Percentiles rank a stretch among this genome's conserved stretches.
phyloP scores from a whole-genome alignment of 2,329 filamentous ascomycete species.

The Neopestalotiopsis sp. region DNA sequence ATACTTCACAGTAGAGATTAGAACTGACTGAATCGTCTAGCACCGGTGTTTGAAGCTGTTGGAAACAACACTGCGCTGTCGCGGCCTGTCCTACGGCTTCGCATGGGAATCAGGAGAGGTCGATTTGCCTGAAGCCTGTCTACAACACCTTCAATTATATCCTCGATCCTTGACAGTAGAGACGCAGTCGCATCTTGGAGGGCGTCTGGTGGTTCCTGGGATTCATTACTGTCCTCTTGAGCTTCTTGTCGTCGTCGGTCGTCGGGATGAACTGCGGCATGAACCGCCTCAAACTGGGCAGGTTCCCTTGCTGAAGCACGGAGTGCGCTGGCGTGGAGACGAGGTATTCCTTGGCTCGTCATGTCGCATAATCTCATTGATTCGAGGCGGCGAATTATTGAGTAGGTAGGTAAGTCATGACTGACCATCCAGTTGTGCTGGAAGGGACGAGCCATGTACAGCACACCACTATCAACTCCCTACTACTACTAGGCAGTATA shows the following conservation, averaged over 20 bases:
- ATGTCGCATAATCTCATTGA: background rate
- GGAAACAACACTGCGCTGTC: constrained; percentile 31
- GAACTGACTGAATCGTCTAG: constrained; percentile 37
- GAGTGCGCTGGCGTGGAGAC: background rate
- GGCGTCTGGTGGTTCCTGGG: background rate
- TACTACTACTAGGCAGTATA: no score
- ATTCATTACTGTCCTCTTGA: background rate
- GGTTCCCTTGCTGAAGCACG: no score
- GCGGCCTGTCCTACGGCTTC: constrained; percentile 38
- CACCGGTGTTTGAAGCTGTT: constrained; percentile 22
- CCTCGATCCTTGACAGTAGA: constrained; percentile 58
- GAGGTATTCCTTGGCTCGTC: background rate
- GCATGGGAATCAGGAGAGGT: constrained; percentile 54
- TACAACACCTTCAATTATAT: constrained; percentile 49
- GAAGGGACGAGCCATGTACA: no score
- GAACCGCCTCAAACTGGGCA: no score
- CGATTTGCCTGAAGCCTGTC: constrained; percentile 45
- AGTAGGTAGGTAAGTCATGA: no score
- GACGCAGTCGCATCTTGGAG: constrained; percentile 24
- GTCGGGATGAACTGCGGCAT: no score
- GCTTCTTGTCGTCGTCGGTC: no score
- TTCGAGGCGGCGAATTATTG: no score
- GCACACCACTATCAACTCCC: no score
- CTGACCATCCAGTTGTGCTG: no score
- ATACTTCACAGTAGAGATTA: constrained; percentile 17